phyloP scores from a whole-genome alignment of 2,329 filamentous ascomycete genomes.

The Tolypocladium inflatum region DNA sequence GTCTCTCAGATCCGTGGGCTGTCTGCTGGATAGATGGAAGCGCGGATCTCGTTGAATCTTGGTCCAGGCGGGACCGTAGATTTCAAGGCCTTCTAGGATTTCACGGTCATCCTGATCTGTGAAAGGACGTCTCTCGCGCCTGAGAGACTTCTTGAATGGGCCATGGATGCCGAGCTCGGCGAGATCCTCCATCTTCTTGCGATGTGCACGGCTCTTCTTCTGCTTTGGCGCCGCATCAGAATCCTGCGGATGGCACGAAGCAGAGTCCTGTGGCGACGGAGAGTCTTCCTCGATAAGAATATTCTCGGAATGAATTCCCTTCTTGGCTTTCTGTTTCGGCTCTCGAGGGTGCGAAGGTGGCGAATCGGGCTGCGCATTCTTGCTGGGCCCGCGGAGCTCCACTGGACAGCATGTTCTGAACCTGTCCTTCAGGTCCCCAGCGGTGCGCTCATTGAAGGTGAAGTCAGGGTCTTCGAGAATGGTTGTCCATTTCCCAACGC shows the following conservation, averaged over 20 bases:
- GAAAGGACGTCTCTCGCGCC: conserved; percentile 51
- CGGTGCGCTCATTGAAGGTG: conserved; percentile 49
- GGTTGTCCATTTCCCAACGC: conserved; percentile 55
- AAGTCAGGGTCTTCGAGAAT: conserved; percentile 54
- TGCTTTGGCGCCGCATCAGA: conserved; percentile 27
- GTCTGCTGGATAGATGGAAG: conserved; percentile 47
- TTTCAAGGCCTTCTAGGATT: conserved; percentile 49
- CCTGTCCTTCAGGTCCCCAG: conserved; percentile 55
- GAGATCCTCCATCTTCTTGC: conserved; percentile 46
- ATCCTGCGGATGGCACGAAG: conserved; percentile 12
- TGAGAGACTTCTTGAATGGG: conserved; percentile 52
- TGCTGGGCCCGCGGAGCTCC: conserved; percentile 41
- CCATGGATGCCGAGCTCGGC: conserved; percentile 49
- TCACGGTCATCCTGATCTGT: conserved; percentile 53
- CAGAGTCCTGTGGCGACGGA: conserved; percentile 15
- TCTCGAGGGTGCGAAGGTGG: conserved; percentile 12
- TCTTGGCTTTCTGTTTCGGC: conserved; percentile 29
- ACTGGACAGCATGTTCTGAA: conserved; percentile 57
- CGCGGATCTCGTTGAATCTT: conserved; percentile 52
- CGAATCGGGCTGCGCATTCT: conserved; percentile 13
- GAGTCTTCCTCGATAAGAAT: conserved; percentile 40
- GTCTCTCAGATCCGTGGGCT: conserved; percentile 55
- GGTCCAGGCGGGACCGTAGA: conserved; percentile 56
- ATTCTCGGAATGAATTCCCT: conserved; percentile 43
- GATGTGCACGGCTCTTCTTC: conserved; percentile 43